Percentiles rank a stretch among this genome's conserved stretches.
phyloP scores from a whole-genome alignment of 768 basidiomycete genomes.

The Panaeolus papilionaceus region DNA sequence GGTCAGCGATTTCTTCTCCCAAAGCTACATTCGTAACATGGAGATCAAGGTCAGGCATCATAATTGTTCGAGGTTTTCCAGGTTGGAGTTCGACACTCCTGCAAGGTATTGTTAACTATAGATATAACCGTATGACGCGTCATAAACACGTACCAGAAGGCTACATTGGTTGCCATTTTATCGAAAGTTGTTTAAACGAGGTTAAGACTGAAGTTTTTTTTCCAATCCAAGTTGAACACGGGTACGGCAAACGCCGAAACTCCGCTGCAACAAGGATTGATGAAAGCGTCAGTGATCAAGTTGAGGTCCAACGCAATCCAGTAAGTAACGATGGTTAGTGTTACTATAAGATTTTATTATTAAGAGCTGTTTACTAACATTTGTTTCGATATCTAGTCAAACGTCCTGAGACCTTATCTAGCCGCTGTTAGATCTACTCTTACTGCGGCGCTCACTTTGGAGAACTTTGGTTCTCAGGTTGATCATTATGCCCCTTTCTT shows the following conservation, averaged over 20 bases:
- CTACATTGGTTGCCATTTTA: slow-evolving; percentile 65
- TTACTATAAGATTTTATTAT: not conserved
- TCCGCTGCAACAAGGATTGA: slow-evolving; percentile 44
- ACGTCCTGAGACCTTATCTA: slow-evolving; percentile 94
- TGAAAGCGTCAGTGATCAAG: slow-evolving; percentile 14
- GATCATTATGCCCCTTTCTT: slow-evolving; percentile 25
- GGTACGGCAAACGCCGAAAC: slow-evolving; percentile 41
- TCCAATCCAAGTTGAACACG: slow-evolving; percentile 16
- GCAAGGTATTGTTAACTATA: slow-evolving; percentile 19
- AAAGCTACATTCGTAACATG: slow-evolving; percentile 85
- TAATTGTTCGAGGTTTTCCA: slow-evolving; percentile 60
- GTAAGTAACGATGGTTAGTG: slow-evolving; percentile 54
- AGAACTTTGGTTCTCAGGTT: slow-evolving; percentile 98
- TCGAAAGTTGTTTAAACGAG: slow-evolving; percentile 21
- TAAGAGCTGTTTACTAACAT: slow-evolving; percentile 16
- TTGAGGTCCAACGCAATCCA: slow-evolving; percentile 4
- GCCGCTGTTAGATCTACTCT: slow-evolving; percentile 95
- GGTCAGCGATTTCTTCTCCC: slow-evolving; percentile 72
- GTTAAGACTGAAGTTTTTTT: slow-evolving; percentile 23
- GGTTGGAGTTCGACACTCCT: slow-evolving; percentile 72
- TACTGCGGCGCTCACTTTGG: slow-evolving; percentile 96
- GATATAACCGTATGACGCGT: slow-evolving; percentile 24
- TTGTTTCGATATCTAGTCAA: slow-evolving; percentile 63
- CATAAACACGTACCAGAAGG: slow-evolving; percentile 63
- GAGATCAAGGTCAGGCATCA: slow-evolving; percentile 66